These are phyloP conservation scores for Glutinoglossum americanum DNA, from an alignment of 495 filamentous ascomycete genomes.

Conservation along the genomic window DNA sequence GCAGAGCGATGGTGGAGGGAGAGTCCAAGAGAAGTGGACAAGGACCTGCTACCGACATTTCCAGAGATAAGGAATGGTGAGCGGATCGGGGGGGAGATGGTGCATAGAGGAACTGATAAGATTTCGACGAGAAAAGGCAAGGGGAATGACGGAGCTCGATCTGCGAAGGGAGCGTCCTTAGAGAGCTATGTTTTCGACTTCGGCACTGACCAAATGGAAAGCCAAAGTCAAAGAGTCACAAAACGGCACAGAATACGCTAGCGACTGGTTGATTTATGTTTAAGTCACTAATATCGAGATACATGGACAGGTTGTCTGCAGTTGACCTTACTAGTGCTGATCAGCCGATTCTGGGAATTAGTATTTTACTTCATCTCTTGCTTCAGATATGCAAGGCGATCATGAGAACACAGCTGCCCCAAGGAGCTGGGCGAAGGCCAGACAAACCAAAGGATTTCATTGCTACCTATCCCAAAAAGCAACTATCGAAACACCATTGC, in stretches of 20 bases:
- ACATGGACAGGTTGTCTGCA: too few species aligned
- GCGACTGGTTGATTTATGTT: neutral
- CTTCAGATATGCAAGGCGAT: too few species aligned
- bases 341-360: too few species aligned
- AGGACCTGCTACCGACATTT: constrained; percentile 22
- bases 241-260: neutral
- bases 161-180: neutral
- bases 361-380: too few species aligned
- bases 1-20: constrained; percentile 18
- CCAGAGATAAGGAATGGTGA: constrained; percentile 21
- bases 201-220: neutral
- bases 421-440: too few species aligned
- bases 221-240: neutral
- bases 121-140: neutral
- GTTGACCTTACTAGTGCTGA: too few species aligned
- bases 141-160: neutral
- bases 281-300: too few species aligned
- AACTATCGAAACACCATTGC: too few species aligned
- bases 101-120: neutral
- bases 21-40: constrained; percentile 18
- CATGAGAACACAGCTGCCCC: too few species aligned
- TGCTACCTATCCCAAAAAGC: too few species aligned
- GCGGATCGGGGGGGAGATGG: neutral
- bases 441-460: too few species aligned
- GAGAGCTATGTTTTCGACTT: neutral